Evolutionary conservation across 1,284 basidiomycete genomes (phyloP), one percentile per base, ranked within the genome.

Genomic region (Ceratobasidium sp.): DNA sequence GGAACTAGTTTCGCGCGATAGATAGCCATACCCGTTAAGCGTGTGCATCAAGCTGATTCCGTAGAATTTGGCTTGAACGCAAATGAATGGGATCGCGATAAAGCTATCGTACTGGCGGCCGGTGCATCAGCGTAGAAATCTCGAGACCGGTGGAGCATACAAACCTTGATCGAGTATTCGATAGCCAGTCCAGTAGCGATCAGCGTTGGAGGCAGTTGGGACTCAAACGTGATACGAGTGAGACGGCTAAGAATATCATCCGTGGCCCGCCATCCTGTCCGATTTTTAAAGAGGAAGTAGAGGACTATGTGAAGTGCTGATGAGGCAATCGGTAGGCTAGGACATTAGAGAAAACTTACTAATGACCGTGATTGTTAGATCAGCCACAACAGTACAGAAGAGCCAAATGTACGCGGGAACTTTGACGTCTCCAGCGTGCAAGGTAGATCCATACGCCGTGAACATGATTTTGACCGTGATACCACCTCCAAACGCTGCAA

Each of bases 341-440:
- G 28, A 32, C 1, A 16, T 18, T 8, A 16, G 5, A 14, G 53
- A 6, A 12, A 6, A 64, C 71, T 26, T 21, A 72, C 71, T 72
- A 43, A 62, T 62, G 45, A 72, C 48, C 2, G 71, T 72, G 46
- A 72, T 72, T 1, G 55, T 62, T 6, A 72, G 45, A 32, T 72
- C 71, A 1, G 71, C 71, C 5, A 52, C 39, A n/a, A 72, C 71
- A 39, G 71, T 72, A 28, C 43, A 50, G 28, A 62, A 60, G 12
- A 72, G 71, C 71, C 71, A 72, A 28, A 72, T 55, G 30, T 72
- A 72, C 34, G 71, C 71, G 50, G 60, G 60, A 2, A 61, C 43
- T 43, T 72, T 72, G 45, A 72, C 55, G 18, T 72, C 71, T n/a
- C 59, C 60, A 2, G 71, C 71, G n/a, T 41, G 60, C 5, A 72